Base-by-base conservation (phyloP, 208 protist genomes). In the Ichthyophonus hoferi region DNA sequence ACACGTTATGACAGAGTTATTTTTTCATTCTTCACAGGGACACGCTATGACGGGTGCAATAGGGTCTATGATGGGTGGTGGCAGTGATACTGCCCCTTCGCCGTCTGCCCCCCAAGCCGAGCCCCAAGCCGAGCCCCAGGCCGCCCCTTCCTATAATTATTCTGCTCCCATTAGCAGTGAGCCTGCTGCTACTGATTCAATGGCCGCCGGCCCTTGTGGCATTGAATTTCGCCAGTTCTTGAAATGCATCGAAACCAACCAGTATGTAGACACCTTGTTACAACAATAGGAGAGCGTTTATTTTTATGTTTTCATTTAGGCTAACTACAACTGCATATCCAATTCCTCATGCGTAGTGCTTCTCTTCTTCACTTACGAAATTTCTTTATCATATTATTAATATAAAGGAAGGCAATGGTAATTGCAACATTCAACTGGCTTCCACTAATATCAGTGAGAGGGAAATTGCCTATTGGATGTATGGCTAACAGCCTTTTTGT, bases 41-140 rank as follows among this genome's bases (percentile, higher is more conserved):
- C 43, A 88, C 34, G 85, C 85, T 39, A 77, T 88, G 43, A 88
- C 85, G 3, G 42, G 85, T 88, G 42, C 7, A 34, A 37, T 86
- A 2, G 43, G 42, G 7, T 43, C 42, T 17, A 40, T 77, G 58
- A 31, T 77, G 82, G 40, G 42, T 82, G 85, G 58, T 34, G 39
- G 58, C 40, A 39, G 35, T n/a, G 85, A 88, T 7, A 2, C 85
- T 33, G 83, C 83, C 12, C 40, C 83, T 33, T 7, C n/a, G 38
- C 33, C 85, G 42, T 12, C 82, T 58, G 82, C 82, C 82, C 42
- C 82, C 33, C 42, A 76, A 0, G 40, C 82, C 7, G 34, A n/a
- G 14, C 17, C 50, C 14, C 77, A 81, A 37, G 24, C 7, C 3
- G 33, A 17, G 12, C 81, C 81, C 31, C 39, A 14, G 3, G 77